Base-by-base conservation (phyloP, 768 basidiomycete species). In the Xerocomellus intermedius region DNA sequence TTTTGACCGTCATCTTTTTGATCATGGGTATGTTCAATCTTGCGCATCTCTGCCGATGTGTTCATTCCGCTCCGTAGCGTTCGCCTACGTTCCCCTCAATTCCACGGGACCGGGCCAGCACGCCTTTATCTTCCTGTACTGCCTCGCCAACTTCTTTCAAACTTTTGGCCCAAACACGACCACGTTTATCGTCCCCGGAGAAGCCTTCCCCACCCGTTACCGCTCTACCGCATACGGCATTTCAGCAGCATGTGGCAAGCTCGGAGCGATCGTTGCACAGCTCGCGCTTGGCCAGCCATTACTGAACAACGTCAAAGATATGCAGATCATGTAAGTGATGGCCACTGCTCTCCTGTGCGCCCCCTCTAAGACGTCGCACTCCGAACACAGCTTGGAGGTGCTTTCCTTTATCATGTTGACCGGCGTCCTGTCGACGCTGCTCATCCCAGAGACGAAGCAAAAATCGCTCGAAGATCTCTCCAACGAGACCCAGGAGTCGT, bases 371-470 rank as follows among this genome's bases (percentile, higher is more conserved):
- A 55, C 39, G 21, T 42, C 9, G 17, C 5, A 10, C 30, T 28
- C 17, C 21, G 22, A 37, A 37, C 30, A 1, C 47, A 87, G 86
- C 60, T 70, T 94, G 37, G 80, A 91, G 69, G 82, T 89, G 57
- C 88, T 93, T 58, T 88, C 90, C 9, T 73, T 91, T 45, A 86
- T 92, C 78, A 92, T 91, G 90, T 73, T 91, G 53, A 91, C 88
- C 1, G 91, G 91, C 49, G 75, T 91, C 61, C 79, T 86, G 74
- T 91, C 92, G 9, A 92, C 91, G 2, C 73, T 91, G 39, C 79
- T 93, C 24, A 67, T 94, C n/a, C 87, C 88, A 32, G 92, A 94
- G 74, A 92, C 92, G 44, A 94, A 82, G 66, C 71, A 74, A 14
- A 73, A 63, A 65, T 65, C 80, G 8, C 77, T 91, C 22, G 89